Evolutionary conservation across 2,329 filamentous ascomycete species (phyloP).

Genomic region (Aspergillus pseudotamarii): DNA sequence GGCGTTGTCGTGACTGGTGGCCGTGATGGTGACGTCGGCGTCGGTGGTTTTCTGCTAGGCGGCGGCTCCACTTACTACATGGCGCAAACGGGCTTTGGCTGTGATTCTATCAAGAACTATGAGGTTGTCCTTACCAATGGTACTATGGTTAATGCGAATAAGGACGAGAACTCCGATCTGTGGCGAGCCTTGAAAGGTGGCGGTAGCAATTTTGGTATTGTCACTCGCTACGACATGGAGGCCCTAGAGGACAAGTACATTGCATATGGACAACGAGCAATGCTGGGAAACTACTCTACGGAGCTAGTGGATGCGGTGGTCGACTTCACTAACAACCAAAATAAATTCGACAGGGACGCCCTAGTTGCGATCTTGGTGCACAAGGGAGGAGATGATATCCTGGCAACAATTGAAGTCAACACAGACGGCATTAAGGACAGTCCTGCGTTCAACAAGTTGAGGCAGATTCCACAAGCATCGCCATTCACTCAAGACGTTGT

Average conservation of each 20-base stretch:
- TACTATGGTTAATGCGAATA: constrained; percentile 1
- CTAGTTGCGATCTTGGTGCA: too few relatives aligned
- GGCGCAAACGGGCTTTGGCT: background rate
- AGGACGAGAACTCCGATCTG: background rate
- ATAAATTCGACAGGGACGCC: too few relatives aligned
- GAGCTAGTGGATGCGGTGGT: too few relatives aligned
- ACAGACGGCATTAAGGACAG: too few relatives aligned
- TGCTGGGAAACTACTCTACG: too few relatives aligned
- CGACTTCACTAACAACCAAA: too few relatives aligned
- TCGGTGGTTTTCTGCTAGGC: constrained; percentile 7
- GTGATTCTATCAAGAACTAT: constrained; percentile 4
- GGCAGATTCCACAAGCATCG: too few relatives aligned
- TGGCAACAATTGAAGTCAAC: too few relatives aligned
- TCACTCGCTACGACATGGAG: constrained; percentile 2
- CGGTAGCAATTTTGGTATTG: constrained; percentile 12
- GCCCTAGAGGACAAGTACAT: background rate
- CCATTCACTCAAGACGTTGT: too few relatives aligned
- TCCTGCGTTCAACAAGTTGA: too few relatives aligned
- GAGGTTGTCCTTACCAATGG: constrained; percentile 11
- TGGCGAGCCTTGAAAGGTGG: constrained; percentile 14
- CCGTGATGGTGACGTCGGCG: background rate
- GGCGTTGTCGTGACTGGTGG: constrained; percentile 19
- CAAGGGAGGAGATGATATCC: too few relatives aligned
- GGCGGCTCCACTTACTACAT: background rate
- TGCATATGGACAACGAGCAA: too few relatives aligned